These are phyloP conservation scores for Chenopodium album DNA, from an alignment of 148 eudicot species.

Conservation along the genomic window DNA sequence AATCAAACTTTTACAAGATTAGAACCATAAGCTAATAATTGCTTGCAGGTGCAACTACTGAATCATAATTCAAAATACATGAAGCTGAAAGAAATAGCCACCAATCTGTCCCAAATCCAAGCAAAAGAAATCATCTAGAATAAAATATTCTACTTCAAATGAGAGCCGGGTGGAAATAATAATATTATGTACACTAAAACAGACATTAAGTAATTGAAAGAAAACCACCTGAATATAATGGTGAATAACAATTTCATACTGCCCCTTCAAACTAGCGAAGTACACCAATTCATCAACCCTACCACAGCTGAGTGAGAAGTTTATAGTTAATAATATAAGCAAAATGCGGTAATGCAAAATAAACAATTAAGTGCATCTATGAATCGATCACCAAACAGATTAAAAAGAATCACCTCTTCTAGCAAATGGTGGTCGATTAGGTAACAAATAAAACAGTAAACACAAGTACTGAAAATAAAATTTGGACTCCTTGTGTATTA, in stretches of 20 bases:
- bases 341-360: constrained; percentile 6
- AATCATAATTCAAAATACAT: background rate
- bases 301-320: constrained; percentile 73
- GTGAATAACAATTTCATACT: constrained; percentile 83
- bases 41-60: background rate
- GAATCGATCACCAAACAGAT: background rate
- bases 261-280: constrained; percentile 92
- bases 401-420: background rate
- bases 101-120: background rate
- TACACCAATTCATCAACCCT: constrained; percentile 91
- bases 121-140: background rate
- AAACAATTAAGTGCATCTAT: background rate
- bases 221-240: constrained; percentile 86
- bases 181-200: background rate
- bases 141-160: background rate
- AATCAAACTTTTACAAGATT: background rate
- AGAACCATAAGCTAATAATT: background rate
- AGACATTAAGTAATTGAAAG: background rate
- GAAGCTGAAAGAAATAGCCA: background rate
- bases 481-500: too few relatives aligned
- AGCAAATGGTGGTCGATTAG: background rate
- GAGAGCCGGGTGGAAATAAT: background rate
- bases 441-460: background rate
- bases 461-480: background rate
- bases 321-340: constrained; percentile 17